A percentile compares a stretch with the other conserved stretches of the same genome.
phyloP scores from a whole-genome alignment of 805 yeast genomes.

The Teunomyces tritomae region DNA sequence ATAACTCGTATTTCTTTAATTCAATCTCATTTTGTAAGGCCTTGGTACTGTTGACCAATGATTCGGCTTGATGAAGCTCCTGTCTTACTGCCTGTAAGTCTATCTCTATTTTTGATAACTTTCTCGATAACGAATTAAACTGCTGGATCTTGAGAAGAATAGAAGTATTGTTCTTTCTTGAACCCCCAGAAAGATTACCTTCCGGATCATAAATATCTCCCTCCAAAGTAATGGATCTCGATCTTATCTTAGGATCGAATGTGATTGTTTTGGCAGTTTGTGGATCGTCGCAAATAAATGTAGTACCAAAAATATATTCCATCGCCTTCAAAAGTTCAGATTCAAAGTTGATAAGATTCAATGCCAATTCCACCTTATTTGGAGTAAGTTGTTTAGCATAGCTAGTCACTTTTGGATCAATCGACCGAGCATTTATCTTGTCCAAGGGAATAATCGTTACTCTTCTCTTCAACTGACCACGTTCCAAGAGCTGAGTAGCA shows the following conservation, averaged over 20 bases:
- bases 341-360: conserved; percentile 75
- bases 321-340: conserved; percentile 72
- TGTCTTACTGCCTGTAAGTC: conserved; percentile 40
- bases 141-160: conserved; percentile 64
- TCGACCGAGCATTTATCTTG: conserved; percentile 63
- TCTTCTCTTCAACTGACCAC: conserved; percentile 73
- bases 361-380: conserved; percentile 83
- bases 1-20: conserved; percentile 57
- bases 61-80: conserved; percentile 42
- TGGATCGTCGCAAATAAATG: conserved; percentile 85
- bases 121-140: conserved; percentile 46
- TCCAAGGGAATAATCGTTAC: conserved; percentile 92
- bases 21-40: conserved; percentile 58
- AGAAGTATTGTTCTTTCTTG: conserved; percentile 59
- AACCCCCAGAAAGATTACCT: conserved; percentile 96
- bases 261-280: conserved; percentile 87
- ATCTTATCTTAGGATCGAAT: conserved; percentile 73
- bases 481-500: conserved; percentile 78
- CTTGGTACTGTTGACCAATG: conserved; percentile 48
- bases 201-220: conserved; percentile 97
- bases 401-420: conserved; percentile 51
- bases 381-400: conserved; percentile 79
- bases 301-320: conserved; percentile 87
- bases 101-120: conserved; percentile 39
- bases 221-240: conserved; percentile 82